Evolutionary conservation across 75 land plant species (phyloP), one percentile per base, ranked within the genome.

Genomic region (Chamaecyparis obtusa): DNA sequence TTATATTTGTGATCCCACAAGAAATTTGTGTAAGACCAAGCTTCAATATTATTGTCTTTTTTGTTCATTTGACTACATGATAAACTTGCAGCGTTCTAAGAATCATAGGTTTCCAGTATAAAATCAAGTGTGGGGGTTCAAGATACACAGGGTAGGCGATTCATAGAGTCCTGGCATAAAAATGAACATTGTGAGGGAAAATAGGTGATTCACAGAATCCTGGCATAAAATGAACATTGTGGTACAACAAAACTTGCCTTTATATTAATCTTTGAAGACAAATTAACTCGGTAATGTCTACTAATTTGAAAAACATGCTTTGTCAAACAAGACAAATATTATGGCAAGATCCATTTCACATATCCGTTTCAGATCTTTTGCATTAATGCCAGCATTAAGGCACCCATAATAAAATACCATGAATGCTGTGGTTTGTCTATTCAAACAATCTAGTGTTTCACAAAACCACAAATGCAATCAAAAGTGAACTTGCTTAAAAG

Each of bases 341-440:
- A 95, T 72, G 13, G 97, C 99, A 44, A 97, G 93, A 84, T 94
- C 96, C 43, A 97, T 97, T 91, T 97, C 97, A 92, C 99, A 97
- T 27, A 96, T 96, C 55, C 97, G 86, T 88, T 97, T 97, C 54
- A 97, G 86, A 94, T 97, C 97, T 49, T 97, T 97, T 95, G 86
- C 51, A 88, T 2, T 60, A 21, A 76, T 37, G 17, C 46, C 21
- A 80, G 33, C 77, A 87, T 41, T 69, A 10, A 77, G 56, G 39
- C 14, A 49, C 13, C 43, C 36, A 84, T 88, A 69, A 21, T 78
- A 55, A 88, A 71, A 35, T 9, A 5, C 30, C 16, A 33, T 76
- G 3, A 33, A 35, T 76, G 41, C 37, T 17, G 36, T 76, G 17
- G 17, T 36, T 35, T 76, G 19, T 76, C 19, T 76, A 36, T 39